Evolutionary conservation across 805 yeast species (phyloP).

Genomic region (Phaffomyces thermotolerans): DNA sequence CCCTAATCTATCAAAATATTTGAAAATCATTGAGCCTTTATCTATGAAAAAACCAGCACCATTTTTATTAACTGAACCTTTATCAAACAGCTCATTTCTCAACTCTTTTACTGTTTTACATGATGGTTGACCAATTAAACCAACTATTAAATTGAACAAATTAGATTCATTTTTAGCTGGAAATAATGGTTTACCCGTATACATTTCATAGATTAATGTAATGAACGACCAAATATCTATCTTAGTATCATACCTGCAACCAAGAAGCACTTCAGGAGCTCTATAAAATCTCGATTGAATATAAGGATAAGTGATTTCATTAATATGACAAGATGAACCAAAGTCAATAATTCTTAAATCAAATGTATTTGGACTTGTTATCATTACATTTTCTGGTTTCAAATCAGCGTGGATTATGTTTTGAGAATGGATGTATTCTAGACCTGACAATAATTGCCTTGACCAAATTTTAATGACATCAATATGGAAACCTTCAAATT

Average conservation of each 20-base stretch:
- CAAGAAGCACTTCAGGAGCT: conserved; percentile 72
- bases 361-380: conserved; percentile 36
- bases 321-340: conserved; percentile 57
- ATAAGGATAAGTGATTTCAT: conserved; percentile 70
- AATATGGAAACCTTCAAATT: conserved; percentile 43
- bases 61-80: conserved; percentile 29
- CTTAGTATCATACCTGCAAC: conserved; percentile 66
- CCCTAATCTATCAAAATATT: conserved; percentile 27
- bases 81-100: conserved; percentile 30
- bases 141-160: conserved; percentile 64
- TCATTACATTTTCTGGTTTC: conserved; percentile 79
- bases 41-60: conserved; percentile 13
- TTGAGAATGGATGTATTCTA: conserved; percentile 49
- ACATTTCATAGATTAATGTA: conserved; percentile 81
- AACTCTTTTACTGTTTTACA: conserved; percentile 31
- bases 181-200: conserved; percentile 77
- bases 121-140: conserved; percentile 80
- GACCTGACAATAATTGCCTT: conserved; percentile 49
- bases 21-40: conserved; percentile 30
- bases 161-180: conserved; percentile 81
- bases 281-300: conserved; percentile 78
- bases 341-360: conserved; percentile 71
- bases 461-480: conserved; percentile 38
- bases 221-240: conserved; percentile 93
- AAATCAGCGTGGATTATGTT: conserved; percentile 76